A percentile compares a stretch with the other conserved stretches of the same genome.
These are phyloP conservation scores for Crithidia thermophila DNA, from an alignment of 208 protist species.

Conservation along the genomic window DNA sequence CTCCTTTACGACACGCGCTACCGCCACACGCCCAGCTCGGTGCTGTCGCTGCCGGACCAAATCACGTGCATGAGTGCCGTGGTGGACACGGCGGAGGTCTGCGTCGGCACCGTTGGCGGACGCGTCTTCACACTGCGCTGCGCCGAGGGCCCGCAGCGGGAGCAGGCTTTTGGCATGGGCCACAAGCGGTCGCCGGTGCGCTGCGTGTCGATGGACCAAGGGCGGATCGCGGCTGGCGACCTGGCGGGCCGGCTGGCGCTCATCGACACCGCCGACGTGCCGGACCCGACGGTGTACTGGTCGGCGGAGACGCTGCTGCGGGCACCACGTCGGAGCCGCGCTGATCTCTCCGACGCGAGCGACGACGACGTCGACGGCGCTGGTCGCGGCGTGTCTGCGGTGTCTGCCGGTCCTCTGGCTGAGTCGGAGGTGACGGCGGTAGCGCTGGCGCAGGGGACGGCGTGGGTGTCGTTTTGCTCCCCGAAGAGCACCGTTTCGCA, in stretches of 20 bases:
- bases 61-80: slow-evolving; percentile 44
- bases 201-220: slow-evolving; percentile 27
- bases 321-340: slow-evolving; percentile 8
- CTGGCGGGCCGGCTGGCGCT: slow-evolving; percentile 41
- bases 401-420: not conserved
- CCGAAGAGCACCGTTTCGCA: slow-evolving; percentile 32
- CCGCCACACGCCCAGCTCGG: slow-evolving; percentile 18
- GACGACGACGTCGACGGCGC: not conserved
- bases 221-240: slow-evolving; percentile 55
- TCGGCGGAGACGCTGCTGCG: slow-evolving; percentile 37
- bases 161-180: slow-evolving; percentile 64
- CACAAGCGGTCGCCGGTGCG: slow-evolving; percentile 45
- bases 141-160: slow-evolving; percentile 33
- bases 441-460: slow-evolving; percentile 35
- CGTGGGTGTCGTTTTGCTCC: slow-evolving; percentile 51
- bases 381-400: not conserved
- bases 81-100: slow-evolving; percentile 31
- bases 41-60: slow-evolving; percentile 64
- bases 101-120: slow-evolving; percentile 59
- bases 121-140: slow-evolving; percentile 66
- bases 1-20: slow-evolving; percentile 58
- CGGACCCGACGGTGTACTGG: slow-evolving; percentile 56
- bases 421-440: slow-evolving; percentile 43
- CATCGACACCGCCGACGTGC: slow-evolving; percentile 53
- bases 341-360: not conserved